phyloP scores from a whole-genome alignment of 805 yeast genomes.

The Hanseniaspora lachancei region DNA sequence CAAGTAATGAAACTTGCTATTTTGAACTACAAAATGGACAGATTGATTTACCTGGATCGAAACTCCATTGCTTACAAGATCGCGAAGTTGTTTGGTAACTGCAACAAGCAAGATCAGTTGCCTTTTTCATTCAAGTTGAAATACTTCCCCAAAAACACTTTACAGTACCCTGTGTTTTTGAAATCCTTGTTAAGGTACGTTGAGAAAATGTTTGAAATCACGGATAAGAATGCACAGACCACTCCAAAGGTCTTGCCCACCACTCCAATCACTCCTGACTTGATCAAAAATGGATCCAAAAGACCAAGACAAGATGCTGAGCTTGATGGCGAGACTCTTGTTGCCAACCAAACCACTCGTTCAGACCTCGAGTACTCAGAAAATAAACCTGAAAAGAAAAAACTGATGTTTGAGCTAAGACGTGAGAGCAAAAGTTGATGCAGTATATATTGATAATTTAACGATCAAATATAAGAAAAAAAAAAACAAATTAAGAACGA shows the following conservation, averaged over 20 bases:
- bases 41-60: background rate
- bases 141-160: slow-evolving; percentile 16
- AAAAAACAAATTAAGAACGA: too few species aligned
- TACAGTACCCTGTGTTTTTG: slow-evolving; percentile 9
- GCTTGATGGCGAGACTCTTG: slow-evolving; percentile 23
- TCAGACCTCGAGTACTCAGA: background rate
- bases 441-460: background rate
- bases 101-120: slow-evolving; percentile 11
- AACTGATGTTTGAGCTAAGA: slow-evolving; percentile 7
- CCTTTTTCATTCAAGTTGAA: slow-evolving; percentile 27
- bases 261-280: slow-evolving; percentile 3
- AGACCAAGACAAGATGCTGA: background rate
- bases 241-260: background rate
- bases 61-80: background rate
- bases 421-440: background rate
- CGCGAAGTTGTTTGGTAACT: background rate
- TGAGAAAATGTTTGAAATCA: background rate
- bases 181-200: slow-evolving; percentile 2
- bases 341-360: background rate
- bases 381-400: background rate
- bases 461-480: too few species aligned
- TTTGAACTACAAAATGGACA: slow-evolving; percentile 19
- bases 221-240: background rate
- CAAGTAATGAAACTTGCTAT: slow-evolving; percentile 35
- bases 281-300: background rate